Percentiles rank a stretch among this genome's conserved stretches.
These are phyloP conservation scores for Aspergillus coremiiformis DNA, from an alignment of 495 filamentous ascomycete genomes.

Conservation along the genomic window DNA sequence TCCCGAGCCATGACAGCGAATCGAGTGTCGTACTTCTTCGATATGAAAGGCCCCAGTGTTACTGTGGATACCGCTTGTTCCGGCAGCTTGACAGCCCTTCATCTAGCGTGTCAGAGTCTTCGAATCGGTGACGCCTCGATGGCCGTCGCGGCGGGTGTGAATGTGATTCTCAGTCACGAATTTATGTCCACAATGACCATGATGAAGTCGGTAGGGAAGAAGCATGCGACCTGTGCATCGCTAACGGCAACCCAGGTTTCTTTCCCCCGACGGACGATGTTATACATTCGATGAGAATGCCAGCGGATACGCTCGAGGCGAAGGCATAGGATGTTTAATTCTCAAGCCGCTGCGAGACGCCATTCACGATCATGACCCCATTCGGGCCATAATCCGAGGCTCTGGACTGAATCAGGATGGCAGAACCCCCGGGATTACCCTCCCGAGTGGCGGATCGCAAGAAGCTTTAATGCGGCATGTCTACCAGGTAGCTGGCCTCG, in stretches of 20 bases:
- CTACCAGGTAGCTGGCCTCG: conserved; percentile 42
- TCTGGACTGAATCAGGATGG: conserved; percentile 40
- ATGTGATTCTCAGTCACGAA: conserved; percentile 25
- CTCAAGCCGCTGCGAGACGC: conserved; percentile 35
- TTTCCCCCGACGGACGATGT: conserved; percentile 28
- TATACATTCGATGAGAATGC: conserved; percentile 30
- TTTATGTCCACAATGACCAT: conserved; percentile 20
- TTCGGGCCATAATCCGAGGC: conserved; percentile 38
- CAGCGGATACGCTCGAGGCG: conserved; percentile 29
- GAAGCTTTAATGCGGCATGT: conserved; percentile 45
- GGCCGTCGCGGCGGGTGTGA: conserved; percentile 28
- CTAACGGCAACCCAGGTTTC: conserved; percentile 20
- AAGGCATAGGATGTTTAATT: conserved; percentile 27
- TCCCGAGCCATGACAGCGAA: conserved; percentile 29
- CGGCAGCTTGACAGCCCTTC: conserved; percentile 38
- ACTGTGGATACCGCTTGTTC: conserved; percentile 47
- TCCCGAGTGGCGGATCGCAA: conserved; percentile 52
- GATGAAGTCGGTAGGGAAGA: too few relatives aligned
- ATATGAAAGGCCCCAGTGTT: conserved; percentile 32
- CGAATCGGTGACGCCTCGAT: conserved; percentile 29
- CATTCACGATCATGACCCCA: conserved; percentile 27
- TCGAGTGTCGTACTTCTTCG: conserved; percentile 35
- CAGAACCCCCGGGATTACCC: conserved; percentile 43
- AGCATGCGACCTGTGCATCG: too few relatives aligned
- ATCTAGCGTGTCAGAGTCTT: conserved; percentile 40